These are phyloP conservation scores for Periconia sp. DNA, from an alignment of 2,329 filamentous ascomycete genomes.

Conservation along the genomic window DNA sequence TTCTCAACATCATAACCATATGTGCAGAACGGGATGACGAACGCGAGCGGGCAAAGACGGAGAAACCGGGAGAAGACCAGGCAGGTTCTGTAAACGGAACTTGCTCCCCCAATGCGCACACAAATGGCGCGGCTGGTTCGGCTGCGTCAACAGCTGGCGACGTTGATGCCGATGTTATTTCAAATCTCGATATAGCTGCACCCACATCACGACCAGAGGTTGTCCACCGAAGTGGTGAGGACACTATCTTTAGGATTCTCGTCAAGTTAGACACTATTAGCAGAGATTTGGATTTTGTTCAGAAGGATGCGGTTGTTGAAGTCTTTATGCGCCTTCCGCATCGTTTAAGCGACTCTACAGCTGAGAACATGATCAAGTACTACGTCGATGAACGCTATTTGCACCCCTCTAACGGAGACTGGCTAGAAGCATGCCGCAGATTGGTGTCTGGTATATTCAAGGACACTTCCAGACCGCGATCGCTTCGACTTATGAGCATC, in stretches of 20 bases:
- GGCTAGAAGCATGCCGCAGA: slow-evolving; percentile 68
- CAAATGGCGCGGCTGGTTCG: slow-evolving; percentile 10
- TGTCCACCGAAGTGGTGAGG: slow-evolving; percentile 23
- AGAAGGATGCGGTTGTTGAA: slow-evolving; percentile 69
- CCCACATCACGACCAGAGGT: slow-evolving; percentile 9
- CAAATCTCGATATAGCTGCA: slow-evolving; percentile 15
- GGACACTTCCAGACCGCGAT: slow-evolving; percentile 64
- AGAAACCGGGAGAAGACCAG: slow-evolving; percentile 46
- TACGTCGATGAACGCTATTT: slow-evolving; percentile 73
- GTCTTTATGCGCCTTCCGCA: slow-evolving; percentile 69
- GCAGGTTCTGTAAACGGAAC: slow-evolving; percentile 22
- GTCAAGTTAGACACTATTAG: slow-evolving; percentile 36
- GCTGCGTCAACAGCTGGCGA: slow-evolving; percentile 20
- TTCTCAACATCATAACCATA: slow-evolving; percentile 65
- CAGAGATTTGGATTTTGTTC: slow-evolving; percentile 59
- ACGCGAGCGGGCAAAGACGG: slow-evolving; percentile 20
- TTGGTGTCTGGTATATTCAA: slow-evolving; percentile 69
- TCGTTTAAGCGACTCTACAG: slow-evolving; percentile 69
- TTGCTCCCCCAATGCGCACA: slow-evolving; percentile 13
- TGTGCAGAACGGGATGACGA: slow-evolving; percentile 53
- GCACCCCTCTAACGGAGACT: slow-evolving; percentile 72
- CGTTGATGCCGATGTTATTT: slow-evolving; percentile 19
- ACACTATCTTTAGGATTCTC: slow-evolving; percentile 35
- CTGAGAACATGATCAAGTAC: slow-evolving; percentile 69
- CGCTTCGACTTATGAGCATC: slow-evolving; percentile 68